Conservation (phyloP, 2,329 filamentous ascomycete species). For the Colletotrichum gloeosporioides region DNA sequence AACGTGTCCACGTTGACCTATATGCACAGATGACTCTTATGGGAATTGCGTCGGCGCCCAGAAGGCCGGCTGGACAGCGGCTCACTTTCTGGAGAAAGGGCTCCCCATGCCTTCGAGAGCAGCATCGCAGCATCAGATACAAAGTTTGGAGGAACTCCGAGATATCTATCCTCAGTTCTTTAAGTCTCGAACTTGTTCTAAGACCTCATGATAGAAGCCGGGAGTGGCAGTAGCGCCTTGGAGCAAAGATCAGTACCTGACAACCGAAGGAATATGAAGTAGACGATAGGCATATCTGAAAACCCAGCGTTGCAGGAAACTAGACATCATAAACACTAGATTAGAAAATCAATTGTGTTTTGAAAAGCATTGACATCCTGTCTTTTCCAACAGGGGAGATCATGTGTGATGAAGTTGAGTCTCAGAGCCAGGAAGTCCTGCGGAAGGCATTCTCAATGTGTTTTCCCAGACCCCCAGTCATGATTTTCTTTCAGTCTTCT, state of each 20-base stretch:
- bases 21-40: slow-evolving; percentile 82
- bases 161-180: not conserved
- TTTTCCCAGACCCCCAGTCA: no score
- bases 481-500: not conserved
- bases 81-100: slow-evolving; percentile 82
- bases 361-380: not conserved
- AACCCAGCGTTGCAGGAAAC: not conserved
- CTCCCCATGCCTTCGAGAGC: slow-evolving; percentile 36
- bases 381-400: not conserved
- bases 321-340: not conserved
- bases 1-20: slow-evolving; percentile 22
- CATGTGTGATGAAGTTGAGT: not conserved
- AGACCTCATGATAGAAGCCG: not conserved
- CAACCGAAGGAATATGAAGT: not conserved
- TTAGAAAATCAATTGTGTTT: accelerated
- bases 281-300: not conserved
- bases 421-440: not conserved
- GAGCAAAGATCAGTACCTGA: not conserved
- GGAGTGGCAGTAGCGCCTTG: not conserved
- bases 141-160: not conserved
- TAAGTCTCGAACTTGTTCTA: not conserved
- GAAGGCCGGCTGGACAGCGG: slow-evolving; percentile 81
- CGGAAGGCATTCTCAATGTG: not conserved
- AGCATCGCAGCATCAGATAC: not conserved
- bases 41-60: slow-evolving; percentile 78